Evolutionary conservation across 192 early-diverging fungal species (phyloP).

Genomic region (Coemansia sp.): DNA sequence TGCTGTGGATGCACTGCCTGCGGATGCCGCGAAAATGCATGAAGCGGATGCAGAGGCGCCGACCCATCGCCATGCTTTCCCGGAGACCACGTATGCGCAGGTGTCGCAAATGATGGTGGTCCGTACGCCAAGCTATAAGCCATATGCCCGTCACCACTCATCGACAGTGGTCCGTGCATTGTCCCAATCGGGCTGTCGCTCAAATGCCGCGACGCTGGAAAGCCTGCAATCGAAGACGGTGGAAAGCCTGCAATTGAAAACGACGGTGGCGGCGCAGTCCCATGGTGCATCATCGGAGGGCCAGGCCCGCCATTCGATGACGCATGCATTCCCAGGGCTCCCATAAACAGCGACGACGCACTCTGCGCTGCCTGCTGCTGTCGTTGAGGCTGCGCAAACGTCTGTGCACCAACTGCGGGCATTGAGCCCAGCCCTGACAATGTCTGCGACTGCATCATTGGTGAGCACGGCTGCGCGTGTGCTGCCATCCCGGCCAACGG

Average conservation of each 20-base stretch:
- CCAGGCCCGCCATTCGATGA: neutral
- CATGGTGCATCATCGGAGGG: neutral
- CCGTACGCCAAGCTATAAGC: slow-evolving; percentile 12
- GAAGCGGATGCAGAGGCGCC: slow-evolving; percentile 5
- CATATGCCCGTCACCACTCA: neutral
- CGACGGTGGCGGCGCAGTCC: slow-evolving; percentile 1
- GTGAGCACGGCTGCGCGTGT: slow-evolving; percentile 21
- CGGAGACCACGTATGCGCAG: slow-evolving; percentile 18
- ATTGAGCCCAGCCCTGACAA: slow-evolving; percentile 1
- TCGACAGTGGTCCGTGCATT: slow-evolving; percentile 2
- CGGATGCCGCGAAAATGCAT: neutral
- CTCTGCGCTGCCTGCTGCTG: slow-evolving; percentile 11
- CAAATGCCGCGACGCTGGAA: slow-evolving; percentile 5
- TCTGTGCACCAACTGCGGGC: slow-evolving; percentile 8
- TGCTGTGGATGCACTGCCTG: neutral
- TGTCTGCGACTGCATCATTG: slow-evolving; percentile 26
- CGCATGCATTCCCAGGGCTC: slow-evolving; percentile 3
- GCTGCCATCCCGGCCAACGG: slow-evolving; percentile 11
- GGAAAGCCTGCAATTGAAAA: slow-evolving; percentile 29
- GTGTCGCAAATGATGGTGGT: neutral
- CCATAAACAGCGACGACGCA: slow-evolving; percentile 27
- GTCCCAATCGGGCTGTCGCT: slow-evolving; percentile 13
- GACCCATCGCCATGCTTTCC: slow-evolving; percentile 14
- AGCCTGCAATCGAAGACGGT: slow-evolving; percentile 10
- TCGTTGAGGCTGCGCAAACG: slow-evolving; percentile 16